Evolutionary conservation across 1,284 basidiomycete genomes (phyloP), one percentile per base, ranked within the genome.

Genomic region (Puccinia coronata): DNA sequence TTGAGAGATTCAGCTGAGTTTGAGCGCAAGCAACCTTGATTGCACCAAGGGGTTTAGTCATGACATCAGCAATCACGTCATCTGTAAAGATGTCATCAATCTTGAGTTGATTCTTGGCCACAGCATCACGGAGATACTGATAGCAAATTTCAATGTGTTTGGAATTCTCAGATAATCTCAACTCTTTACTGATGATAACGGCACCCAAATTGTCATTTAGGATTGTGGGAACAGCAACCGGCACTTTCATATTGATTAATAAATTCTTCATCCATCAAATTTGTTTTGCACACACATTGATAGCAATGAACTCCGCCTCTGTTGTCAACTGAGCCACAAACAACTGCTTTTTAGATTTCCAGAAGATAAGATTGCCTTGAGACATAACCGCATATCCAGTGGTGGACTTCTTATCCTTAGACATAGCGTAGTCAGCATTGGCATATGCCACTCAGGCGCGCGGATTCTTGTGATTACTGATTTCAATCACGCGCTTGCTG

Each of bases 261-360:
- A 65, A n/a, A 28, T 65, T 65, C 39, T 36, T 39, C 14, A 65
- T 2, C 65, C 65, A 67, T 11, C 39, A 20, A 28, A 67, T 2
- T 47, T 43, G 36, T 28, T 43, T 67, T 6, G 65, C 65, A 67
- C 65, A 67, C 6, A 67, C 23, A 43, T 67, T 67, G 25, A 67
- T 43, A 8, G 65, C 5, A n/a, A 67, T 47, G 20, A 67, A 67
- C 25, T 67, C 39, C 2, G 65, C 65, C 18, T 67, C 23, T 5
- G 43, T 67, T 4, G 36, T 67, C 1, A 39, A 67, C 25, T 67
- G 65, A 41, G 65, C 65, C 11, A 67, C 65, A 1, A 67, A 12
- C 2, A 28, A 47, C 18, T 67, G 65, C n/a, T 67, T 43, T 25
- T 67, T 67, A 2, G 65, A 43, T 20, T n/a, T 43, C 65, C 65